Conservation (phyloP, 148 eudicot species). For the Dysphania ambrosioides region DNA sequence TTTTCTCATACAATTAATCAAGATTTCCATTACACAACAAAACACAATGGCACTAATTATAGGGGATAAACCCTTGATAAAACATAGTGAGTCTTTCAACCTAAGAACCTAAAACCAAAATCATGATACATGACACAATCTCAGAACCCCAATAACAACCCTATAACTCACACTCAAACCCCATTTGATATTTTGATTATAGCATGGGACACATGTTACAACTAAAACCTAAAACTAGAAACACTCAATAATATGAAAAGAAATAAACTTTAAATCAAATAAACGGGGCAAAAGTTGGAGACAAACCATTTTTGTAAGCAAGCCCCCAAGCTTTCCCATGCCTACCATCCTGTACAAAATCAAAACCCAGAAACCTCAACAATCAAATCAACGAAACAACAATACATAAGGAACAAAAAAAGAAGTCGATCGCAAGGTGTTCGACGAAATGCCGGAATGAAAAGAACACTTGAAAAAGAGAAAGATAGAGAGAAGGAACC, state of each 20-base stretch:
- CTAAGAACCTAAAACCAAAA: too few relatives aligned
- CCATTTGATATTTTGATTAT: not conserved
- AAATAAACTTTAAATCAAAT: not conserved
- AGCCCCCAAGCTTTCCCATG: slow-evolving; percentile 99
- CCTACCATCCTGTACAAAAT: slow-evolving; percentile 77
- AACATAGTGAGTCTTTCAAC: slow-evolving; percentile 10
- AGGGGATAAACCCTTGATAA: slow-evolving; percentile 13
- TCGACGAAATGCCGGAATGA: slow-evolving; percentile 28
- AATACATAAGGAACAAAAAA: not conserved
- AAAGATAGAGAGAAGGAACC: slow-evolving; percentile 37
- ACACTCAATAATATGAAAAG: not conserved
- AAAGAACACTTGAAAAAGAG: not conserved
- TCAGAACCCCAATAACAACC: not conserved
- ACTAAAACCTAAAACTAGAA: not conserved
- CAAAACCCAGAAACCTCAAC: slow-evolving; percentile 15
- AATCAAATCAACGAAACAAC: slow-evolving; percentile 3
- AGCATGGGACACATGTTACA: not conserved
- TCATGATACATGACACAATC: too few relatives aligned
- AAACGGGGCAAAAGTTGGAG: not conserved
- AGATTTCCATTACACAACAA: too few relatives aligned
- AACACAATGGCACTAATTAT: not conserved
- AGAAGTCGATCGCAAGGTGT: slow-evolving; percentile 20
- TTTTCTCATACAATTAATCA: too few relatives aligned
- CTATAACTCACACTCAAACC: not conserved
- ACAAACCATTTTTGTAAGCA: slow-evolving; percentile 74